phyloP scores from a whole-genome alignment of 2,329 filamentous ascomycete genomes.

The Aquanectria penicillioides region DNA sequence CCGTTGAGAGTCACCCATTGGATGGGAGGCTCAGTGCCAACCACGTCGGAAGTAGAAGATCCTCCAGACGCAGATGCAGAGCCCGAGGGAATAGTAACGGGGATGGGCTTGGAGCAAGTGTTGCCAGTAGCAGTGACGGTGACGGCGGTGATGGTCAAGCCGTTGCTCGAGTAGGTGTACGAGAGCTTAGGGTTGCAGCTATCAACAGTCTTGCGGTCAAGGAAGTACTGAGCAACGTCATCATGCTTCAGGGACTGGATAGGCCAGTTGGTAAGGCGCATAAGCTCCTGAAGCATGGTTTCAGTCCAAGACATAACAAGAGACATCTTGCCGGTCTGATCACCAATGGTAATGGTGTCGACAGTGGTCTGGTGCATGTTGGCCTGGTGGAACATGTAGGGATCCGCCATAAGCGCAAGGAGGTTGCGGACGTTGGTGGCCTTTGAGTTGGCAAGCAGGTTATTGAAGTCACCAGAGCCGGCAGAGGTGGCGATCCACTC shows the following conservation, averaged over 20 bases:
- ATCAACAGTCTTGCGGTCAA: slow-evolving; percentile 26
- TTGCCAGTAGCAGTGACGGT: slow-evolving; percentile 24
- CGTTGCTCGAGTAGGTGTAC: slow-evolving; percentile 21
- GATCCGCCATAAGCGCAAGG: slow-evolving; percentile 23
- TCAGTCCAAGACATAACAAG: slow-evolving; percentile 31
- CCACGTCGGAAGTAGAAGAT: background rate
- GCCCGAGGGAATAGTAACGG: slow-evolving; percentile 23
- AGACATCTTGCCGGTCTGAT: slow-evolving; percentile 27
- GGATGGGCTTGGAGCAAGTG: slow-evolving; percentile 21
- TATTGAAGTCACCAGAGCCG: slow-evolving; percentile 19
- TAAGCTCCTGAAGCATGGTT: slow-evolving; percentile 28
- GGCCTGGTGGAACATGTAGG: slow-evolving; percentile 36
- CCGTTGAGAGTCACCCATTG: slow-evolving; percentile 28
- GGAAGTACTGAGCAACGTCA: slow-evolving; percentile 27
- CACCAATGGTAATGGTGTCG: slow-evolving; percentile 22
- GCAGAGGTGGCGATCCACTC: slow-evolving; percentile 31
- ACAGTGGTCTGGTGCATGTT: slow-evolving; percentile 27
- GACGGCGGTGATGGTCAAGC: slow-evolving; percentile 15
- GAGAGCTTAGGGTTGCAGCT: slow-evolving; percentile 24
- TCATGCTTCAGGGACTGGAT: slow-evolving; percentile 29
- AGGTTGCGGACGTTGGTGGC: slow-evolving; percentile 25
- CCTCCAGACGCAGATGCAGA: slow-evolving; percentile 17
- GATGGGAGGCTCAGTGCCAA: slow-evolving; percentile 29
- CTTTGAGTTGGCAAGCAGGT: slow-evolving; percentile 21
- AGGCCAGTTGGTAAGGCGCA: slow-evolving; percentile 30